Percentiles rank a stretch among this genome's conserved stretches.
These are phyloP conservation scores for Poterioochromonas sp. DNA, from an alignment of 352 stramenopile genomes.

Conservation along the genomic window DNA sequence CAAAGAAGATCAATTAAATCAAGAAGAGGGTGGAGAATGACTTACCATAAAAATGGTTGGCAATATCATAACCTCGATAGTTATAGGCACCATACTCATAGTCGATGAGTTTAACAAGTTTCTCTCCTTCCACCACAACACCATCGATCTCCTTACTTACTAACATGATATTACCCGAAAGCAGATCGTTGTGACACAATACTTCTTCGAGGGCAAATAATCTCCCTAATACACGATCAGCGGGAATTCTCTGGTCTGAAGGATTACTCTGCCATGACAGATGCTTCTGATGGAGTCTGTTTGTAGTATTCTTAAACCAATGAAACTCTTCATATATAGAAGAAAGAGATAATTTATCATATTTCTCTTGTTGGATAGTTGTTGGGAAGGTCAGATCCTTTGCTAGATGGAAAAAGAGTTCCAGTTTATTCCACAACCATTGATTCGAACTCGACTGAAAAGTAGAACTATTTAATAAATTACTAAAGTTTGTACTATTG, in stretches of 20 bases:
- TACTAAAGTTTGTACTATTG: too few species aligned
- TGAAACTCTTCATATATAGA: background rate
- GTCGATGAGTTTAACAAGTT: constrained; percentile 82
- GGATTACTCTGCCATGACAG: constrained; percentile 56
- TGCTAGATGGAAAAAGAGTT: constrained; percentile 21
- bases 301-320: background rate
- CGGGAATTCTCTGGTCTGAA: background rate
- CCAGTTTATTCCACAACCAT: constrained; percentile 16
- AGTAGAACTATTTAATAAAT: too few species aligned
- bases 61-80: constrained; percentile 81
- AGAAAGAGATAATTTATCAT: background rate
- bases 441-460: background rate
- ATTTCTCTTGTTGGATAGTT: background rate
- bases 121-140: constrained; percentile 23
- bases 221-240: constrained; percentile 31
- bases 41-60: constrained; percentile 76
- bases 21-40: background rate
- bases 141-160: constrained; percentile 46
- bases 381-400: background rate
- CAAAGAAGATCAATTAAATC: background rate
- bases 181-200: constrained; percentile 84
- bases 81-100: constrained; percentile 88
- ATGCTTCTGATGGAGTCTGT: constrained; percentile 48
- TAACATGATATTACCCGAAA: constrained; percentile 80
- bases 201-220: constrained; percentile 65